A percentile compares a stretch with the other conserved stretches of the same genome.
Conservation (phyloP, 768 basidiomycete genomes). For the Trametopsis cervina region DNA sequence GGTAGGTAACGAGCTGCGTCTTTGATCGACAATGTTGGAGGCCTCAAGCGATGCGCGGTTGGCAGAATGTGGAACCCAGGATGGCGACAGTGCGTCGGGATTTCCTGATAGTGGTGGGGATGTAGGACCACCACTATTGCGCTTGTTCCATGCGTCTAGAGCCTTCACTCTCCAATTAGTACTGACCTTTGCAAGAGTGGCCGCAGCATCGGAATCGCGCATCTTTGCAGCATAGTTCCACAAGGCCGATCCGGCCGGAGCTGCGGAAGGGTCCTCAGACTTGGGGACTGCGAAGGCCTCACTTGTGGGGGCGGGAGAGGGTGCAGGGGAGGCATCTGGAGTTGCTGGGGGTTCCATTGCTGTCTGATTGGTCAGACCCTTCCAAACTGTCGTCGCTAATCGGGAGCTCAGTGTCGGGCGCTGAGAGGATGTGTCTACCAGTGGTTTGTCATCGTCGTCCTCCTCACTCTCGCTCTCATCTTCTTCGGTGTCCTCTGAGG, state of each 20-base stretch:
- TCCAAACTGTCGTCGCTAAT: slow-evolving; percentile 63
- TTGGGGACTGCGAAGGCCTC: slow-evolving; percentile 6
- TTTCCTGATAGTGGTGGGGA: slow-evolving; percentile 7
- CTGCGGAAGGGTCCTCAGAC: slow-evolving; percentile 18
- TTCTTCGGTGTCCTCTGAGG: slow-evolving; percentile 18
- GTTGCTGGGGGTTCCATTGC: slow-evolving; percentile 59
- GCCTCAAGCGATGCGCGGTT: slow-evolving; percentile 1
- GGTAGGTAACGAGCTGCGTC: slow-evolving; percentile 35
- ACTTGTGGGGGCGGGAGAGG: slow-evolving; percentile 10
- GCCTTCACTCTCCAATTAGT: slow-evolving; percentile 71
- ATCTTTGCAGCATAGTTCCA: slow-evolving; percentile 73
- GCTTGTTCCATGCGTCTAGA: slow-evolving; percentile 29
- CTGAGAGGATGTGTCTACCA: slow-evolving; percentile 2
- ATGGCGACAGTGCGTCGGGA: slow-evolving; percentile 6
- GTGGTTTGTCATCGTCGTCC: slow-evolving; percentile 3
- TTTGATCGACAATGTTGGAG: slow-evolving; percentile 14
- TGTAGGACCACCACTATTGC: slow-evolving; percentile 10
- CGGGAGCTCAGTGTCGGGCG: slow-evolving; percentile 39
- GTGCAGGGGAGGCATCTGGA: slow-evolving; percentile 28
- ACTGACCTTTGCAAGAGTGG: slow-evolving; percentile 64
- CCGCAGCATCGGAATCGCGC: slow-evolving; percentile 65
- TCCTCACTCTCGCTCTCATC: slow-evolving; percentile 26
- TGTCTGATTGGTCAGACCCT: slow-evolving; percentile 68
- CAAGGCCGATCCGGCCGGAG: slow-evolving; percentile 29
- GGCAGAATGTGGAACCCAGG: slow-evolving; percentile 4